Evolutionary conservation across 768 basidiomycete genomes (phyloP).

Genomic region (Boletus coccyginus): DNA sequence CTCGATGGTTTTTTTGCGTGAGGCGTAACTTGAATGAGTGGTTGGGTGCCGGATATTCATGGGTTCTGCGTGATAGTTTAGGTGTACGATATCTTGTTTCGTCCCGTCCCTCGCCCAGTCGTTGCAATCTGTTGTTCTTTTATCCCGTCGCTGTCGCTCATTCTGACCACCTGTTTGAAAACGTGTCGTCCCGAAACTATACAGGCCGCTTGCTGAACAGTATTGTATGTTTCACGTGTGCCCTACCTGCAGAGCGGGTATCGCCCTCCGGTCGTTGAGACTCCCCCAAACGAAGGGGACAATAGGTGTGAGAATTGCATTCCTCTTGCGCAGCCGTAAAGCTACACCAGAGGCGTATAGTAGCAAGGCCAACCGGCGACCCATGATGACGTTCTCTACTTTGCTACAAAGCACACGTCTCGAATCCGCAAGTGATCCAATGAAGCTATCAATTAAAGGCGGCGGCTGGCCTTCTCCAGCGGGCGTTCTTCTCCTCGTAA

Average conservation of each 20-base stretch:
- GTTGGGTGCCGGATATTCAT: too few species aligned
- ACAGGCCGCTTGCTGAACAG: not conserved
- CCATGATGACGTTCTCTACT: not conserved
- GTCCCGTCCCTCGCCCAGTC: not conserved
- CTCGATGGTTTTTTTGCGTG: slow-evolving; percentile 25
- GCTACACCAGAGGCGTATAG: not conserved
- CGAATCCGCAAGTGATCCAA: not conserved
- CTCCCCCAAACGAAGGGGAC: not conserved
- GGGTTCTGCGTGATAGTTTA: too few species aligned
- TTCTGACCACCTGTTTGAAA: not conserved
- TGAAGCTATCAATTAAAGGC: not conserved
- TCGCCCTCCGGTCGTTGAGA: too few species aligned
- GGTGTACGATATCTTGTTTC: not conserved
- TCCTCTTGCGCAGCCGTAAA: not conserved
- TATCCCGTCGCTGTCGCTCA: not conserved
- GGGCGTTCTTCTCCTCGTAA: not conserved
- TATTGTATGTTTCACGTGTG: not conserved
- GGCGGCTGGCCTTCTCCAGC: slow-evolving; percentile 2
- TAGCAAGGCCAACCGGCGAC: not conserved
- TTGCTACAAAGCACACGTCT: not conserved
- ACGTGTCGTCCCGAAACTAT: not conserved
- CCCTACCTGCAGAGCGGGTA: not conserved
- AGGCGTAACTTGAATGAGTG: not conserved
- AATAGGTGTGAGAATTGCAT: not conserved
- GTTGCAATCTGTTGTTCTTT: too few species aligned